phyloP scores from a whole-genome alignment of 129 eudicot species.

The Centaurea solstitialis region DNA sequence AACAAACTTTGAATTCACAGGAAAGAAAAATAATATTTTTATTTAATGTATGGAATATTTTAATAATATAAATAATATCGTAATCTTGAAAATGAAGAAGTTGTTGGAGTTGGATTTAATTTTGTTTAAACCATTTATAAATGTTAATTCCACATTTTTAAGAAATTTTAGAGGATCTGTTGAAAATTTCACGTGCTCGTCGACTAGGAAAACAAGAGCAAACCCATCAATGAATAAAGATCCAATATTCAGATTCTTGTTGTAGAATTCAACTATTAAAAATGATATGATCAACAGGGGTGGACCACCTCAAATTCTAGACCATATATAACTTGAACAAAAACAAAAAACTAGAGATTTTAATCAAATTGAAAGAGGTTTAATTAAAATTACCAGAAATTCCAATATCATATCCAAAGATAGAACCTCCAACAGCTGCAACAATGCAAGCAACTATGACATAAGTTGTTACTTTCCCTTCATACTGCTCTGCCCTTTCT shows the following conservation, averaged over 20 bases:
- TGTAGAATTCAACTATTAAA: neutral
- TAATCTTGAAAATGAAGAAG: too few species aligned
- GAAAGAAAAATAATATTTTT: too few species aligned
- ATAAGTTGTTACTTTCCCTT: constrained; percentile 67
- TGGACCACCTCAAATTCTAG: neutral
- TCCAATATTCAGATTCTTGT: neutral
- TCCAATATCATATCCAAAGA: constrained; percentile 89
- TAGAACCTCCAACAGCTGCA: constrained; percentile 89
- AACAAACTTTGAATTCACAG: too few species aligned
- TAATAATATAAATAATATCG: too few species aligned
- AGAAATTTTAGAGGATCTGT: too few species aligned
- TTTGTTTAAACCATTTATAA: too few species aligned
- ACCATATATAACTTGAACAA: neutral
- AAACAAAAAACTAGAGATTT: neutral
- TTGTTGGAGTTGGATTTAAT: too few species aligned
- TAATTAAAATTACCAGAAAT: constrained; percentile 58
- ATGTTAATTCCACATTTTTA: too few species aligned
- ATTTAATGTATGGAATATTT: too few species aligned
- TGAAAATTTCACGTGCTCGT: too few species aligned
- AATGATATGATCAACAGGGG: neutral
- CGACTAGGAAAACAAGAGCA: too few species aligned
- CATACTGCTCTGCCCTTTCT: constrained; percentile 68
- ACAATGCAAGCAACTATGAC: constrained; percentile 77
- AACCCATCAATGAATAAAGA: neutral
- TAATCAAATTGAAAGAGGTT: neutral